A percentile compares a stretch with the other conserved stretches of the same genome.
Conservation (phyloP, 768 basidiomycete genomes). For the Lactarius hatsudake region DNA sequence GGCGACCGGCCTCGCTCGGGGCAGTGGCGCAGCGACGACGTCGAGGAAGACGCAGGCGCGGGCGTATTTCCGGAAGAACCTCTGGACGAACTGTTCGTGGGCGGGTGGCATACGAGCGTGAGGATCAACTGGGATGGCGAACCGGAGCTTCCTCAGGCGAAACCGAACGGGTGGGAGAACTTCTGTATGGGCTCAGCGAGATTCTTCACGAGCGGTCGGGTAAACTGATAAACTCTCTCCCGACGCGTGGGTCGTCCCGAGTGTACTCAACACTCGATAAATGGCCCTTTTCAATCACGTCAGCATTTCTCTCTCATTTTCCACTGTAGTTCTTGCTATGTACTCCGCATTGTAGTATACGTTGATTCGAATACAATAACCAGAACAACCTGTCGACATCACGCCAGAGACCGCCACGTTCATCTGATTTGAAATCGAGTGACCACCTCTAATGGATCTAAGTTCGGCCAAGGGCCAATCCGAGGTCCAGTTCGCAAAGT, state of each 20-base stretch:
- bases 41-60: background rate
- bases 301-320: background rate
- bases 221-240: background rate
- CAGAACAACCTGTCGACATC: background rate
- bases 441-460: too few relatives aligned
- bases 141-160: background rate
- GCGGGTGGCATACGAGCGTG: background rate
- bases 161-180: background rate
- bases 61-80: background rate
- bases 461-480: too few relatives aligned
- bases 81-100: background rate
- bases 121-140: slow-evolving; percentile 13
- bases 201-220: slow-evolving; percentile 4
- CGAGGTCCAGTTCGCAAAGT: background rate
- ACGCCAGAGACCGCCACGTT: background rate
- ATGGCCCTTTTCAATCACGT: background rate
- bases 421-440: background rate
- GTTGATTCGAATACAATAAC: background rate
- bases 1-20: background rate
- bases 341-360: background rate
- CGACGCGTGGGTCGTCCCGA: too few relatives aligned
- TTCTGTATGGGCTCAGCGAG: background rate
- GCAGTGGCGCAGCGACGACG: background rate
- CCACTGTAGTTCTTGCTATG: background rate
- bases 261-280: background rate